Base-by-base conservation (phyloP, 2,329 filamentous ascomycete species). In the Pseudogymnoascus sp. region DNA sequence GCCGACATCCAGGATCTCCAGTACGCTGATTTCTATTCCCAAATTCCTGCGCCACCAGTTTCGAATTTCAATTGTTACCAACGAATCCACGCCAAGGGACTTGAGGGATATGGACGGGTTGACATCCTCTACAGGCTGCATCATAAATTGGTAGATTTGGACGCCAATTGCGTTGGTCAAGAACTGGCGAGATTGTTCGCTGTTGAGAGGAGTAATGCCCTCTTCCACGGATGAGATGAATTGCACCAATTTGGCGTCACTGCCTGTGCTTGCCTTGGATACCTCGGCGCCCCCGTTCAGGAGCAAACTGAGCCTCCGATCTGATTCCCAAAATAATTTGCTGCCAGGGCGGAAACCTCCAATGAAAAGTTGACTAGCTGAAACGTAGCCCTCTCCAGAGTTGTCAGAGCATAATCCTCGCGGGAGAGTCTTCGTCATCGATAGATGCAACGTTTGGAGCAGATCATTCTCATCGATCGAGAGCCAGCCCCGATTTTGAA, bases 61-160 rank as follows among this genome's bases (percentile, higher is more conserved):
- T n/a, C 35, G 35, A n/a, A 37, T 37, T 40, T 68, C 67, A 60
- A 68, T 64, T 6, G 61, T 62, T 1, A 68, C 37, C 10, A 67
- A 33, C 10, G 64, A 66, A 21, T 68, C 66, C 5, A 67, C 35
- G 19, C 67, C 66, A 11, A 67, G n/a, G 8, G 62, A 29, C 19
- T 14, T 37, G 7, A 64, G 26, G 5, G 62, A 35, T 56, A n/a
- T n/a, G 33, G 38, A n/a, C 2, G 63, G 1, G 26, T 65, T 61
- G 24, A 67, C 2, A 16, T 65, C 65, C 13, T 62, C 50, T 6
- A 50, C 50, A 4, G 53, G 16, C 16, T 42, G 35, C 40, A 65
- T 29, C 50, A 66, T 60, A 53, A 65, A 65, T 13, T 14, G 37
- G 50, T 59, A 64, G 6, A 67, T 33, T 1, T 5, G 14, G 5